Base-by-base conservation (phyloP, 2,329 filamentous ascomycete species). In the Amauroascus niger region DNA sequence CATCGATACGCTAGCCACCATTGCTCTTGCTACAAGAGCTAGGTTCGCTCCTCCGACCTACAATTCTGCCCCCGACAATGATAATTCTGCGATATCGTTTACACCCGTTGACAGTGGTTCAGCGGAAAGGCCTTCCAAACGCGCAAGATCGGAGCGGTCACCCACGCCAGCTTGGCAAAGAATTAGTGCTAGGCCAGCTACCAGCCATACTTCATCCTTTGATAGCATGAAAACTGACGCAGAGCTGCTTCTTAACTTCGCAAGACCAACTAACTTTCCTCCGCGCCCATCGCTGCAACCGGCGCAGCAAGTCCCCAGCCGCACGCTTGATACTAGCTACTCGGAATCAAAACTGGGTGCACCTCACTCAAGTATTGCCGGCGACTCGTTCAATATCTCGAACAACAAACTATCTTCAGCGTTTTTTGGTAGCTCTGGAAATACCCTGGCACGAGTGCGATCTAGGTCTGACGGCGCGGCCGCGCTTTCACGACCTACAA, bases 61-160 rank as follows among this genome's bases (percentile, higher is more conserved):
- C 55, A 63, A 64, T 43, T 41, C 58, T n/a, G 60, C 87, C 88
- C 68, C 86, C 89, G 56, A 87, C 88, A 1, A 86, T 81, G 41
- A 95, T 86, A 0, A 83, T 84, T 63, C 97, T 75, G 3, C 90
- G 90, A 40, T 83, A 79, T 35, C 90, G 86, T 56, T 87, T 82
- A 51, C 81, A 78, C 90, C 90, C 7, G 14, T 44, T 3, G 37
- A 53, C 6, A n/a, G 1, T 41, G 52, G 52, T 11, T 40, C 41
- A 24, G 44, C 35, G 6, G 66, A 81, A 60, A 73, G 78, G 45
- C 79, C 80, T 3, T 67, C 78, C 18, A 84, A 84, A 66, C 76
- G 81, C 40, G 74, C 79, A 47, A 76, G 80, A 58, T 83, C 81
- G 41, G 80, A 82, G 61, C 71, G 77, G 59, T 68, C 76, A 49